Percentiles rank a stretch among this genome's conserved stretches.
These are phyloP conservation scores for Inosperma sp. DNA, from an alignment of 768 basidiomycete species.

Conservation along the genomic window DNA sequence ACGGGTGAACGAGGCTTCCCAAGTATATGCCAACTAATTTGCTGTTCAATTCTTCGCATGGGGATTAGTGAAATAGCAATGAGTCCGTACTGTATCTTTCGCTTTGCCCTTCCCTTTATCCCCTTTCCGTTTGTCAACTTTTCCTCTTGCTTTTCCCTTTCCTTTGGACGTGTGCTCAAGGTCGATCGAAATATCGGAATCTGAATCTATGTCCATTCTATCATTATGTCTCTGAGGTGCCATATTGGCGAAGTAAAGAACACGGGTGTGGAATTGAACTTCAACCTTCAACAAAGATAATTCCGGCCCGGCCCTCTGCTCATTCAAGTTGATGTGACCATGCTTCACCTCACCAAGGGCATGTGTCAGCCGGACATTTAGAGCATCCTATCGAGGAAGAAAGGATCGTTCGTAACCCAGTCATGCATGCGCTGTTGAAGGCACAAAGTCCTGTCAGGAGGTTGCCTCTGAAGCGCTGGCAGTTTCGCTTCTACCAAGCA, in stretches of 20 bases:
- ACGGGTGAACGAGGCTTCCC: constrained; percentile 92
- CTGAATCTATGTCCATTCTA: constrained; percentile 60
- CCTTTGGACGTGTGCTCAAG: constrained; percentile 39
- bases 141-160: constrained; percentile 55
- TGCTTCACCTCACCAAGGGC: background rate
- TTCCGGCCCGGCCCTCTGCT: no score
- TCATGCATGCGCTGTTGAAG: background rate
- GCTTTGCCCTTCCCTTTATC: constrained; percentile 55
- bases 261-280: no score
- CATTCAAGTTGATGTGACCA: no score
- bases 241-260: constrained; percentile 15
- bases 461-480: background rate
- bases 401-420: background rate
- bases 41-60: background rate
- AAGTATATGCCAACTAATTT: constrained; percentile 77
- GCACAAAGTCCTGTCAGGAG: background rate
- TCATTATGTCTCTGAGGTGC: constrained; percentile 34
- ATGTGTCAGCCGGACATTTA: background rate
- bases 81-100: constrained; percentile 41
- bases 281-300: no score
- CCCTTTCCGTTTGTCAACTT: constrained; percentile 48
- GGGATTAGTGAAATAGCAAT: background rate
- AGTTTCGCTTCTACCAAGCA: background rate
- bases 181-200: constrained; percentile 58
- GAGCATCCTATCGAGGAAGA: background rate